Base-by-base conservation (phyloP, 1,139 yeast genomes). In the Insectozyma bohioensis region DNA sequence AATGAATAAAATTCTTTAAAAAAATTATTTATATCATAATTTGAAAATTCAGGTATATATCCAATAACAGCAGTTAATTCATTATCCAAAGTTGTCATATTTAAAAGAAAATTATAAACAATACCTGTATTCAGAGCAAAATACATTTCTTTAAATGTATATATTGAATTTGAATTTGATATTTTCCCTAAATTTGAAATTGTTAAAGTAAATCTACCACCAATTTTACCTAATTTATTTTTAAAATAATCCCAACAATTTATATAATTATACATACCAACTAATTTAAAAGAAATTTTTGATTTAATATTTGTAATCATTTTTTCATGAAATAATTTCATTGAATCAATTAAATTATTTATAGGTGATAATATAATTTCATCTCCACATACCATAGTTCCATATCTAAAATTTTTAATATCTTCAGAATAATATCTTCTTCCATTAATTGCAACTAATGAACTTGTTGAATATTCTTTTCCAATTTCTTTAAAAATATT, bases 391-490 rank as follows among this genome's bases (percentile, higher is more conserved):
- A 54, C 54, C 39, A 48, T 37, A 3, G 49, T 37, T 3, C 58
- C 58, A 27, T 49, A 52, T 15, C 28, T 42, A 29, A 48, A 53
- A 7, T 43, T 37, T 23, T 28, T 35, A 3, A 41, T 25, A 9
- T 43, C 46, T 1, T 39, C 40, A 4, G 58, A 52, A 21, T 41
- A 45, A 30, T 49, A 61, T 21, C 64, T 41, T 30, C 68, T 48
- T 8, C 65, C 67, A 14, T 55, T 48, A 12, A 61, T 35, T 4
- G 57, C 58, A 14, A 57, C 42, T 4, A 32, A 29, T 5, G 52
- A 31, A 9, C 30, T 30, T 6, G 50, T 43, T 4, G 54, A 45
- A 13, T 42, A 45, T 20, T 43, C 35, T 11, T 11, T 15, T 12
- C 13, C 12, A 5, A 48, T 34, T 10, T 24, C 26, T 10, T 43